Evolutionary conservation across 495 filamentous ascomycete species (phyloP).

Genomic region (Tricharina praecox): DNA sequence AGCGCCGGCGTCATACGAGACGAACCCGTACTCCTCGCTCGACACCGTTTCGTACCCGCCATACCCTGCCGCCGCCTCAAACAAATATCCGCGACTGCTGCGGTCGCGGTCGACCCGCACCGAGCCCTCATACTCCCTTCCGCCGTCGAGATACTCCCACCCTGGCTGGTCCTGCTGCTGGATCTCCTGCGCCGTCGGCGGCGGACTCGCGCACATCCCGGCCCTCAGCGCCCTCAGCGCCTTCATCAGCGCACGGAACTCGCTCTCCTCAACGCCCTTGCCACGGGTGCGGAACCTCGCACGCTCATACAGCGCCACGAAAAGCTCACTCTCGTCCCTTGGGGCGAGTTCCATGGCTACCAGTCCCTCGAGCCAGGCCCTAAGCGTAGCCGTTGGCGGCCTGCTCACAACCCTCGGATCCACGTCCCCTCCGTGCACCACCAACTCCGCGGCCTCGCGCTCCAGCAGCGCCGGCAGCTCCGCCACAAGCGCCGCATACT

Average conservation of each 20-base stretch:
- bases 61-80: too few relatives aligned
- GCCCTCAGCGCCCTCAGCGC: constrained; percentile 67
- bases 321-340: constrained; percentile 39
- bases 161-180: too few relatives aligned
- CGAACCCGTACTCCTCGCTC: not conserved
- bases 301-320: constrained; percentile 61
- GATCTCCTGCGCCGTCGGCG: too few relatives aligned
- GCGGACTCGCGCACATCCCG: too few relatives aligned
- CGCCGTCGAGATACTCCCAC: too few relatives aligned
- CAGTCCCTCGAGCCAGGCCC: constrained; percentile 64
- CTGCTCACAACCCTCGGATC: constrained; percentile 50
- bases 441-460: constrained; percentile 72
- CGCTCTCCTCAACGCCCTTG: constrained; percentile 38
- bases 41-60: not conserved
- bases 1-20: too few relatives aligned
- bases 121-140: too few relatives aligned
- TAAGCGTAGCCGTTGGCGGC: constrained; percentile 53
- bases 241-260: constrained; percentile 72
- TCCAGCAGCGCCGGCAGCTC: constrained; percentile 89
- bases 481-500: constrained; percentile 62
- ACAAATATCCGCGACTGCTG: too few relatives aligned
- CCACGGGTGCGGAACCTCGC: constrained; percentile 45
- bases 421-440: constrained; percentile 44
- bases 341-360: constrained; percentile 46
- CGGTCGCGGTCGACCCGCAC: too few relatives aligned